phyloP scores from a whole-genome alignment of 1,139 yeast genomes.

The Suhomyces yuchorum region DNA sequence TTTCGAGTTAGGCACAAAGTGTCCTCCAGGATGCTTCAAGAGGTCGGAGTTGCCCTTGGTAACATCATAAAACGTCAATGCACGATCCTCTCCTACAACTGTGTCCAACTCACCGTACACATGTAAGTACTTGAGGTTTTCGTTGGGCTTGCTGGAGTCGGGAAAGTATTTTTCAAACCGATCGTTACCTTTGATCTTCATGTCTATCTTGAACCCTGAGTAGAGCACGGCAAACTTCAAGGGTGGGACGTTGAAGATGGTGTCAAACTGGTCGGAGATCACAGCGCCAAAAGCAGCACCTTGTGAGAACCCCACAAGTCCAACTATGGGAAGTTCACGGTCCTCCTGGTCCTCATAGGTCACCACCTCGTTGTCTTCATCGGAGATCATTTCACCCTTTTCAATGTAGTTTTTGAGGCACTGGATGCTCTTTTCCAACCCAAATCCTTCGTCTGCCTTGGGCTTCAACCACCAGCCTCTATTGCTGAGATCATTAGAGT shows the following conservation, averaged over 20 bases:
- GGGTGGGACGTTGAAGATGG: conserved; percentile 32
- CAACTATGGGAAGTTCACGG: conserved; percentile 38
- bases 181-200: conserved; percentile 37
- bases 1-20: conserved; percentile 78
- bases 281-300: conserved; percentile 52
- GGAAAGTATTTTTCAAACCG: conserved; percentile 34
- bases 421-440: conserved; percentile 32
- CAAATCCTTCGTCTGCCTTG: conserved; percentile 24
- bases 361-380: conserved; percentile 26
- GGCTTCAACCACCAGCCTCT: conserved; percentile 46
- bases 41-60: conserved; percentile 50
- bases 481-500: conserved; percentile 28
- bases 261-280: conserved; percentile 34
- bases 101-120: conserved; percentile 88
- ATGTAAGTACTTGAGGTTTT: conserved; percentile 55
- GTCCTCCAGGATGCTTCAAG: conserved; percentile 81
- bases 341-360: conserved; percentile 27
- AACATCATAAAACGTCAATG: conserved; percentile 56
- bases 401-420: conserved; percentile 35
- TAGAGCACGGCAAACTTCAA: conserved; percentile 73
- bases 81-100: conserved; percentile 75
- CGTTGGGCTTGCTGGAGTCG: conserved; percentile 12
- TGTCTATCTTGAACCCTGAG: conserved; percentile 72
- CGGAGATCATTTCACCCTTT: conserved; percentile 33
- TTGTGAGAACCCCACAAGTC: conserved; percentile 48